Evolutionary conservation across 352 stramenopile genomes (phyloP), one percentile per base, ranked within the genome.

Genomic region (Phytophthora pluvialis): DNA sequence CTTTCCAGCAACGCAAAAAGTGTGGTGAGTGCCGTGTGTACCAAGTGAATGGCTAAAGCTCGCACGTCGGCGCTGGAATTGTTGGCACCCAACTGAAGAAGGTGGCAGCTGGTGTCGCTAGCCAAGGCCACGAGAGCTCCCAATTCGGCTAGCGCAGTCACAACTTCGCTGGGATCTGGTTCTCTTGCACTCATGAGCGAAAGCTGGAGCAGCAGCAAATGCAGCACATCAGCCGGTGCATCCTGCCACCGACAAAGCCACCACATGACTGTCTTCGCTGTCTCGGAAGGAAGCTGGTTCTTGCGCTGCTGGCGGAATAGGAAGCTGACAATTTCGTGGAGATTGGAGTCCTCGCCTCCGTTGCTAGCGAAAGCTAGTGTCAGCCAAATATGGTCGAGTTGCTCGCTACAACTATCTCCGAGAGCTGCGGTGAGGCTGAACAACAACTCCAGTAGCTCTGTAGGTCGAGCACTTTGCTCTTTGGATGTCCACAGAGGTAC

Each of bases 361-460:
- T 39, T 73, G 36, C 45, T 58, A 5, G 67, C 60, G 12, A 87
- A 90, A 0, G 74, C 78, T 8, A 93, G 48, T 11, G 83, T 90
- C 0, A 90, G 64, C 83, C 81, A 93, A 1, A 73, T 74, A 29
- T 86, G 81, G 40, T 93, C 83, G n/a, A 91, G 60, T 51, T 89
- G 76, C 0, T 83, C 77, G 4, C 52, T 45, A 56, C 78, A 89
- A 12, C 44, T 76, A 16, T 66, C 54, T 6, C 38, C 70, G 4
- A 89, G 59, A 13, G 56, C 76, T 3, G 66, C 71, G 3, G 83
- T 91, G 31, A 90, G 60, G 4, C 69, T 70, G 47, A 90, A 91
- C n/a, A 89, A 25, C 25, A 89, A 39, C 9, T 70, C 72, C 2
- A 90, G 56, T 26, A 90, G 54, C 31, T 75, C 52, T 31, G 49